Evolutionary conservation across 768 basidiomycete genomes (phyloP).

Genomic region (Tricholoma flavovirens): DNA sequence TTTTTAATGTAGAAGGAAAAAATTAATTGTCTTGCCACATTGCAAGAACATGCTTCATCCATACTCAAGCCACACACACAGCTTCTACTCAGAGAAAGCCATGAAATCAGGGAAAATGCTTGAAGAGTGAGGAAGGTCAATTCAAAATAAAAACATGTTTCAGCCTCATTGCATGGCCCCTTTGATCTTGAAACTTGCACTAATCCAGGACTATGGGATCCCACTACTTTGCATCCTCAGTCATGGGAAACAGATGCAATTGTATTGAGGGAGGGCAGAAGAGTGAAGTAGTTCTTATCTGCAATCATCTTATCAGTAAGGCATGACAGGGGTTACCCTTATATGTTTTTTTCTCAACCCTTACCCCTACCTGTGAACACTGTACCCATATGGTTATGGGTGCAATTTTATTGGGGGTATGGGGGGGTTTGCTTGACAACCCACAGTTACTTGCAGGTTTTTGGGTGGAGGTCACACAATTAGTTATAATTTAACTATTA

Average conservation of each 20-base stretch:
- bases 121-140: neutral
- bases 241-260: neutral
- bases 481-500: too few species aligned
- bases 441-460: too few species aligned
- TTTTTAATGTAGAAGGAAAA: neutral
- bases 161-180: neutral
- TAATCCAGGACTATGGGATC: neutral
- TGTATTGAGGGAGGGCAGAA: neutral
- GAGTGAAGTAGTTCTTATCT: neutral
- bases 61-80: neutral
- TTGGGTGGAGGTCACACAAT: too few species aligned
- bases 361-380: too few species aligned
- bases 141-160: neutral
- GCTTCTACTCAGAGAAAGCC: neutral
- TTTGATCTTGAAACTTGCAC: neutral
- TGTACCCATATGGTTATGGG: too few species aligned
- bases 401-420: too few species aligned
- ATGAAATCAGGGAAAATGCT: neutral
- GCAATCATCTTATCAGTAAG: neutral
- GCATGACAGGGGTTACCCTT: too few species aligned
- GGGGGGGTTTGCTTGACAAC: too few species aligned
- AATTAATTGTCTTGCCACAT: neutral
- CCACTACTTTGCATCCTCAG: neutral
- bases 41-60: neutral
- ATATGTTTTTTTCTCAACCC: too few species aligned